A percentile compares a stretch with the other conserved stretches of the same genome.
phyloP scores from a whole-genome alignment of 2,329 filamentous ascomycete species.

The Cordyceps javanica region DNA sequence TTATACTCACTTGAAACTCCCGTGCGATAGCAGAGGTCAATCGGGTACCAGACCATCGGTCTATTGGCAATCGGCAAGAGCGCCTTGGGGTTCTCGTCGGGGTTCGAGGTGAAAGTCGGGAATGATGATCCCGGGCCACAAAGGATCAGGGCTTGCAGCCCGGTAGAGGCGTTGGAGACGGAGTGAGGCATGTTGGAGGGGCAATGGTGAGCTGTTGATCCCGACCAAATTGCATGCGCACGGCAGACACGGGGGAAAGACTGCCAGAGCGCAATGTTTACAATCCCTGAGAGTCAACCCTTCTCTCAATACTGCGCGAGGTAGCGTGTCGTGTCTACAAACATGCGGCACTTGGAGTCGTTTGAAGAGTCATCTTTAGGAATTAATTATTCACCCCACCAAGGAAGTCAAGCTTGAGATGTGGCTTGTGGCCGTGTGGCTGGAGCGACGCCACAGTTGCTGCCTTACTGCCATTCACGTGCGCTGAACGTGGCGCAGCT shows the following conservation, averaged over 20 bases:
- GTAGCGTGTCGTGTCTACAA: neutral
- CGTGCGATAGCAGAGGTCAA: conserved; percentile 78
- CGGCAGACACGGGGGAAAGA: neutral
- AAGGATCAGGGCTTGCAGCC: conserved; percentile 76
- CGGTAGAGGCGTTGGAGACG: conserved; percentile 63
- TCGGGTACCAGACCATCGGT: conserved; percentile 85
- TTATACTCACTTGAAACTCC: conserved; percentile 61
- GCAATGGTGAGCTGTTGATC: conserved; percentile 8
- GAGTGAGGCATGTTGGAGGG: conserved; percentile 63
- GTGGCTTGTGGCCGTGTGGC: conserved; percentile 5
- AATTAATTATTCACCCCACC: conserved; percentile 13
- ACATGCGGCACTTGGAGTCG: neutral
- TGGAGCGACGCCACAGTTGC: neutral
- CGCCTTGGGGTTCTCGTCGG: conserved; percentile 75
- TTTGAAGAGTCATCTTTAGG: conserved; percentile 9
- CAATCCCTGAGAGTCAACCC: too few relatives aligned
- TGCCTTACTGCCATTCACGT: neutral
- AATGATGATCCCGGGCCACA: conserved; percentile 79
- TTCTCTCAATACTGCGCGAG: neutral
- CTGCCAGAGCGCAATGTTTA: too few relatives aligned
- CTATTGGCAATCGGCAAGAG: conserved; percentile 76
- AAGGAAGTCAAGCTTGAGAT: conserved; percentile 6
- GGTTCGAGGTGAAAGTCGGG: conserved; percentile 74
- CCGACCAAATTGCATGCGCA: neutral
- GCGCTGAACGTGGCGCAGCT: neutral